phyloP scores from a whole-genome alignment of 805 yeast genomes.

The Lipomyces japonicus region DNA sequence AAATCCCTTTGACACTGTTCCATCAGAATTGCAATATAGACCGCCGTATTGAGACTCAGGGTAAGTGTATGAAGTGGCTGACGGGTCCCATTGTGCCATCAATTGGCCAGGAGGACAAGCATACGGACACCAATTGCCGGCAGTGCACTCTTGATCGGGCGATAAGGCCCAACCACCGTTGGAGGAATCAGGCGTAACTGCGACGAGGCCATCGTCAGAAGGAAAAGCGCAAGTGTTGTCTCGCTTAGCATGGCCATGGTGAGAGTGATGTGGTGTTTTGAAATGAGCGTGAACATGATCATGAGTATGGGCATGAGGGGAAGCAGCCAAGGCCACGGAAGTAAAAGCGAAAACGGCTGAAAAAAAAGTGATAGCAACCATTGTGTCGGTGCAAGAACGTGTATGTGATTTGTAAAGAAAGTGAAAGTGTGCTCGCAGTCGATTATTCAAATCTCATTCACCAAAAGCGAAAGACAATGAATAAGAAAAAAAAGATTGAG shows the following conservation, averaged over 20 bases:
- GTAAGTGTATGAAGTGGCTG: constrained; percentile 65
- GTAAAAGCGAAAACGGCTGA: constrained; percentile 19
- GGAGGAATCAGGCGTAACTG: constrained; percentile 53
- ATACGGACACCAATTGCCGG: constrained; percentile 84
- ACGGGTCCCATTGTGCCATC: constrained; percentile 85
- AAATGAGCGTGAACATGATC: constrained; percentile 1
- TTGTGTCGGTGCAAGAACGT: not conserved
- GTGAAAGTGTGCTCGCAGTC: not conserved
- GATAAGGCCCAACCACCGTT: constrained; percentile 89
- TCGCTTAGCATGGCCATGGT: constrained; percentile 9
- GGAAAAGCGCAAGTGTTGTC: constrained; percentile 60
- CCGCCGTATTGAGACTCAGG: constrained; percentile 80
- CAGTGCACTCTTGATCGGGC: constrained; percentile 64
- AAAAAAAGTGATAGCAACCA: constrained; percentile 7
- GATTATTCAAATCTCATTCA: too few species aligned
- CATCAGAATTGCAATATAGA: constrained; percentile 67
- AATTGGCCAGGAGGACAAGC: constrained; percentile 88
- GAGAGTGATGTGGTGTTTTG: constrained; percentile 12
- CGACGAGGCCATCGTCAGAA: constrained; percentile 58
- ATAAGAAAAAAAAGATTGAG: constrained; percentile 1
- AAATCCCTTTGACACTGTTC: constrained; percentile 61
- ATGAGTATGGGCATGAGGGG: constrained; percentile 7
- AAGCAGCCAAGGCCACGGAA: constrained; percentile 23
- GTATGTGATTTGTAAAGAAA: not conserved
- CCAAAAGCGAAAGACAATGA: too few species aligned